phyloP scores from a whole-genome alignment of 2,329 filamentous ascomycete genomes.

The Didymella glomerata region DNA sequence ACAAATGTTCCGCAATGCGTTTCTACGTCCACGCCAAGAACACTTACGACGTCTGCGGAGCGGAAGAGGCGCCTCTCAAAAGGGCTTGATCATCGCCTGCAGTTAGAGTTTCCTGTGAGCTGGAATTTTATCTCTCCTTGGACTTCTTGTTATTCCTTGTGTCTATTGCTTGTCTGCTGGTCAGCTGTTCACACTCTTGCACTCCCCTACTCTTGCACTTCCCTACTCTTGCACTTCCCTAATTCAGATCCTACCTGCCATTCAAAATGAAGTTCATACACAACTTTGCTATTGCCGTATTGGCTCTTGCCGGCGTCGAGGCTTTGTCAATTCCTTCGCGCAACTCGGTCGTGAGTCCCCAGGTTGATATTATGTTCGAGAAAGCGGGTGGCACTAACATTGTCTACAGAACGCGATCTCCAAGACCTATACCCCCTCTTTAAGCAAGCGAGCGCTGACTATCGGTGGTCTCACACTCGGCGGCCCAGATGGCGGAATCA shows the following conservation, averaged over 20 bases:
- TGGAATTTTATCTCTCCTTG: constrained; percentile 17
- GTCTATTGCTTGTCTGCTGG: constrained; percentile 21
- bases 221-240: background rate
- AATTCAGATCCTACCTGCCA: background rate
- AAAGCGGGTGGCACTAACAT: background rate
- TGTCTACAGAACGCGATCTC: constrained; percentile 10
- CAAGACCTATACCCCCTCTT: constrained; percentile 11
- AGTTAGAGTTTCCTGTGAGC: constrained; percentile 19
- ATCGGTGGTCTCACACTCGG: constrained; percentile 46
- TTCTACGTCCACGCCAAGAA: constrained; percentile 7
- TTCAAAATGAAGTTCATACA: constrained; percentile 37
- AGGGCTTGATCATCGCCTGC: constrained; percentile 5
- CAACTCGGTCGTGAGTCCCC: constrained; percentile 34
- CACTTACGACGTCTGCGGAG: constrained; percentile 7
- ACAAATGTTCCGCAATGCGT: constrained; percentile 31
- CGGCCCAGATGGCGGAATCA: constrained; percentile 41
- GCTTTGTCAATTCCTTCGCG: constrained; percentile 30
- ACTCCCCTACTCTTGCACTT: background rate
- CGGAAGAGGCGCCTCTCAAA: constrained; percentile 22
- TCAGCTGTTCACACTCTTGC: constrained; percentile 9
- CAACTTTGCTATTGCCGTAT: constrained; percentile 28
- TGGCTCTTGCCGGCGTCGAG: constrained; percentile 36
- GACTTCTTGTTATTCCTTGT: constrained; percentile 20
- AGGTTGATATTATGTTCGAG: background rate
- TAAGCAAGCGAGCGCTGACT: constrained; percentile 20